Evolutionary conservation across 768 basidiomycete genomes (phyloP).

Genomic region (Boletus eberwhitei): DNA sequence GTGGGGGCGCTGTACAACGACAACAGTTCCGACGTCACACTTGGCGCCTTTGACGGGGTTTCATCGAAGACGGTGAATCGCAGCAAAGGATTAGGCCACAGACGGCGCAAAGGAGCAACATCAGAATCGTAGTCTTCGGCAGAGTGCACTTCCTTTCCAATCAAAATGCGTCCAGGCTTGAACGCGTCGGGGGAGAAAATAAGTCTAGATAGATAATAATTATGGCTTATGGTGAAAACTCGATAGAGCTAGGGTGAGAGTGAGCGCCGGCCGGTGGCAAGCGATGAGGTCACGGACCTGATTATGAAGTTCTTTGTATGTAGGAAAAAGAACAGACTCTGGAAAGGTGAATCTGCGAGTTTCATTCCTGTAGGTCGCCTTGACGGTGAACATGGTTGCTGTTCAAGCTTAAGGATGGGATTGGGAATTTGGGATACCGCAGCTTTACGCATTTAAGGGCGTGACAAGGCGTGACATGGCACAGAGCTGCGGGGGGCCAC

Average conservation of each 20-base stretch:
- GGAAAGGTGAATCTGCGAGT: conserved; percentile 65
- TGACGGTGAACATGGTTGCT: conserved; percentile 66
- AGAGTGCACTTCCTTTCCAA: conserved; percentile 57
- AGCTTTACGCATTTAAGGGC: conserved; percentile 18
- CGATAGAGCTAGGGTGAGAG: conserved; percentile 54
- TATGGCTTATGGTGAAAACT: conserved; percentile 60
- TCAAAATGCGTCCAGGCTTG: conserved; percentile 52
- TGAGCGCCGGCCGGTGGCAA: conserved; percentile 14
- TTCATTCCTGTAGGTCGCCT: conserved; percentile 70
- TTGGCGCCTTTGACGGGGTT: conserved; percentile 37
- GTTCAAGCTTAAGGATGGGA: conserved; percentile 18
- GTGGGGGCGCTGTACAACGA: conserved; percentile 4
- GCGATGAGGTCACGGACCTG: conserved; percentile 46
- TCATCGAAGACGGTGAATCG: conserved; percentile 62
- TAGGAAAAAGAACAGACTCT: conserved; percentile 52
- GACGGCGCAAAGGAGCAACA: conserved; percentile 48
- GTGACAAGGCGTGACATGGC: conserved; percentile 24
- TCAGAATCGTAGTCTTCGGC: conserved; percentile 54
- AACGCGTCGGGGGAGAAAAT: conserved; percentile 65
- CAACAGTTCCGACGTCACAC: neutral
- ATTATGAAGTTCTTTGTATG: conserved; percentile 55
- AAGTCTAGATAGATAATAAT: conserved; percentile 62
- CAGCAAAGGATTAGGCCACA: conserved; percentile 58
- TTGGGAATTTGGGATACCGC: conserved; percentile 9
- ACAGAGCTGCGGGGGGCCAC: neutral